Percentiles rank a stretch among this genome's conserved stretches.
These are phyloP conservation scores for Pinus albicaulis DNA, from an alignment of 75 land plant genomes.

Conservation along the genomic window DNA sequence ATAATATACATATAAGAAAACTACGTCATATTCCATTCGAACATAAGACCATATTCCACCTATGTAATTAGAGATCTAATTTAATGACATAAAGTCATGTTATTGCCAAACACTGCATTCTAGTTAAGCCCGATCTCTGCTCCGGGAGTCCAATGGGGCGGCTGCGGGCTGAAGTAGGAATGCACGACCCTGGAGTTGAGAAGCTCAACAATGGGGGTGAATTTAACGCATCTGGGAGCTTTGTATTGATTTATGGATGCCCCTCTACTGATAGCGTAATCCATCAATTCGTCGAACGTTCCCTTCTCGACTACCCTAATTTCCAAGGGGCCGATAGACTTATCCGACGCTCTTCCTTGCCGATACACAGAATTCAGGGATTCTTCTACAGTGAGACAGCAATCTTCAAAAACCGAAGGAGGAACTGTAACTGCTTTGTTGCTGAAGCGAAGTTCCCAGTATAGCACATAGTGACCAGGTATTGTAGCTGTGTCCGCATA, in stretches of 20 bases:
- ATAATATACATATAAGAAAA: too few relatives aligned
- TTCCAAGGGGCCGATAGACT: conserved; percentile 67
- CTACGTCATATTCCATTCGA: too few relatives aligned
- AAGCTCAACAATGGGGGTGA: conserved; percentile 55
- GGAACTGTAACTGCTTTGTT: conserved; percentile 28
- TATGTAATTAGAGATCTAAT: too few relatives aligned
- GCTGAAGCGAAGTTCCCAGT: conserved; percentile 54
- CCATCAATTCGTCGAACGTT: too few relatives aligned
- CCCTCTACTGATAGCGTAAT: conserved; percentile 62
- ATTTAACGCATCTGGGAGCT: conserved; percentile 69
- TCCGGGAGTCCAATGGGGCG: conserved; percentile 59
- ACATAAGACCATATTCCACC: too few relatives aligned
- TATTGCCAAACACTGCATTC: too few relatives aligned
- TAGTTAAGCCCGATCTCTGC: too few relatives aligned
- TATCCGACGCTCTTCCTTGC: too few relatives aligned
- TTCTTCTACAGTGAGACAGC: conserved; percentile 74
- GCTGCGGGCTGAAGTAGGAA: conserved; percentile 67
- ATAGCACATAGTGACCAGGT: conserved; percentile 83
- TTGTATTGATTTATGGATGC: conserved; percentile 87
- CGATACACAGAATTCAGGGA: conserved; percentile 69
- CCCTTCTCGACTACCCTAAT: conserved; percentile 66
- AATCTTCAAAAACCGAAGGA: conserved; percentile 54
- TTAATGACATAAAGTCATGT: too few relatives aligned
- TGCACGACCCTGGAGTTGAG: conserved; percentile 51
- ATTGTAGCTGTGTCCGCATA: conserved; percentile 50